phyloP scores from a whole-genome alignment of 2,329 filamentous ascomycete species.

The Ophiostoma pallidulum region DNA sequence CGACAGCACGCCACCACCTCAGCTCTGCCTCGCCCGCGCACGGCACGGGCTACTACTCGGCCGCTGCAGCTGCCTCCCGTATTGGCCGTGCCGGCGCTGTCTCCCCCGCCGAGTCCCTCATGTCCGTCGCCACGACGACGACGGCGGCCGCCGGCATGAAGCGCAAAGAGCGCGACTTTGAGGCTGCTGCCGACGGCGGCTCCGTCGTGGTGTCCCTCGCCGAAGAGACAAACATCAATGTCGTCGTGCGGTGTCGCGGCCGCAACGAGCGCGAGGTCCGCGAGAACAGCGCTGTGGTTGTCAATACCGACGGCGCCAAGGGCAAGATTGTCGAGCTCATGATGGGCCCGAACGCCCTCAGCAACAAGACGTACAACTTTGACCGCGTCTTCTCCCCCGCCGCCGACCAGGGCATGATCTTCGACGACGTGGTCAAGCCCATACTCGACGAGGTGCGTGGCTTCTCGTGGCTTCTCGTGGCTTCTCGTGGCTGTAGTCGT shows the following conservation, averaged over 20 bases:
- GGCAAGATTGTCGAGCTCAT: constrained; percentile 76
- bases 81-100: constrained; percentile 37
- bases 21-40: no score
- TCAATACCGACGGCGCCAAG: constrained; percentile 79
- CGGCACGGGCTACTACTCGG: no score
- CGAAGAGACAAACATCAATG: constrained; percentile 93
- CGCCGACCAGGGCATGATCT: constrained; percentile 87
- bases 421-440: constrained; percentile 88
- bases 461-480: no score
- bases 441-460: constrained; percentile 73
- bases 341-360: constrained; percentile 86
- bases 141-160: constrained; percentile 50
- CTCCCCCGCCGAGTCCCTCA: constrained; percentile 63
- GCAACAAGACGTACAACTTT: constrained; percentile 94
- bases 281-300: constrained; percentile 90
- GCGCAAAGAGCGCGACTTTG: constrained; percentile 81
- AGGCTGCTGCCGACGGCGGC: constrained; percentile 28
- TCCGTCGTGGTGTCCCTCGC: constrained; percentile 27
- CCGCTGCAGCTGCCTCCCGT: constrained; percentile 10
- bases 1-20: constrained; percentile 17
- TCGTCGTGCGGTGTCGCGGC: constrained; percentile 88
- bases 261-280: constrained; percentile 85
- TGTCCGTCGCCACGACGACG: constrained; percentile 46
- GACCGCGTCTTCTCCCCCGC: constrained; percentile 95
- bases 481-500: neutral